Evolutionary conservation across 805 yeast genomes (phyloP), one percentile per base, ranked within the genome.

Genomic region (Cyberlindnera mississippiensis): DNA sequence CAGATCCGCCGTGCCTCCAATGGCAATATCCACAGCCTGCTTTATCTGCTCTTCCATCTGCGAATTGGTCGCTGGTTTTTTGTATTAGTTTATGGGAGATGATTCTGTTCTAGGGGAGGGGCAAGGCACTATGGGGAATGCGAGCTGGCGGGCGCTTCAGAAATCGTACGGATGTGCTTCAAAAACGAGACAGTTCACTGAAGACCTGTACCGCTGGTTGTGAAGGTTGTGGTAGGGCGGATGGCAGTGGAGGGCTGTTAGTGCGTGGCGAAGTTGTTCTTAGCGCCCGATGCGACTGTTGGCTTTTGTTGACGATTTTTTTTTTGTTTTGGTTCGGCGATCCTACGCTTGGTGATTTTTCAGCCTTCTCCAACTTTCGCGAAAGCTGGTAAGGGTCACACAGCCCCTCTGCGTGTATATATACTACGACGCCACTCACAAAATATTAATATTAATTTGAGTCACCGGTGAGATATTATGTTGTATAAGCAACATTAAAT

Each of bases 21-120:
- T 56, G 38, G 62, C 62, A 28, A 57, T 57, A 36, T 56, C 59
- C 27, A 57, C 59, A n/a, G 62, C 62, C 40, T 57, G 61, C 42
- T 46, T 53, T 46, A 57, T 57, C 51, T 57, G 62, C 35, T 42
- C 38, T 17, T 47, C 51, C 51, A 47, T 47, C 9, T 29, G 36
- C 16, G 34, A 12, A 12, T 14, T 22, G 29, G 22, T 16, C 29
- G 28, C 16, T 15, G 15, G 15, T 20, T 13, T n/a, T n/a, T n/a
- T 28, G 33, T 6, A 7, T 5, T 26, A 7, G 6, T 17, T 17
- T 20, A 20, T 20, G 24, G 24, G 24, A 20, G 24, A 20, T 20
- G 24, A 20, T 20, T 20, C 24, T 20, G 8, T 9, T 20, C 9
- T n/a, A 3, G 34, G 34, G n/a, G n/a, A n/a, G n/a, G 22, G 40